phyloP scores from a whole-genome alignment of 2,329 filamentous ascomycete species.

The Colletotrichum coccodes region DNA sequence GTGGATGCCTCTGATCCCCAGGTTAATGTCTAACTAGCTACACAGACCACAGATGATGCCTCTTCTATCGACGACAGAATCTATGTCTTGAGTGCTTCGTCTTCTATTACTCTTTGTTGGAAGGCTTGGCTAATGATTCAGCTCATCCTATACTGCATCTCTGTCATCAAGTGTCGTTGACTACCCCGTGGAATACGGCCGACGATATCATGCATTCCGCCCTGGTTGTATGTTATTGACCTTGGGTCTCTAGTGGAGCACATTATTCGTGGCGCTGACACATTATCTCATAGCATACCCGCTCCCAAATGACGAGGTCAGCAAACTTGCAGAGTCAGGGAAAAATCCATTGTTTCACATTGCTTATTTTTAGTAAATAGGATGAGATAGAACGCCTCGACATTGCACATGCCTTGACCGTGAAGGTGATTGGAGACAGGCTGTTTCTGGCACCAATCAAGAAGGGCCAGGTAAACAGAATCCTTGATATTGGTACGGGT shows the following conservation, averaged over 20 bases:
- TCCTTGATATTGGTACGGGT: constrained; percentile 70
- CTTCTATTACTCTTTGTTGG: no score
- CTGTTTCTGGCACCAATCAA: neutral
- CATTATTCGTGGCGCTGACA: neutral
- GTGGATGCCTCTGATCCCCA: no score
- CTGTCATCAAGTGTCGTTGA: neutral
- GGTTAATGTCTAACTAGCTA: no score
- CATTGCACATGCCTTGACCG: neutral
- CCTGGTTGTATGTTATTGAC: neutral
- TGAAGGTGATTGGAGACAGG: constrained; percentile 1
- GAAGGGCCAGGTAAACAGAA: constrained; percentile 37
- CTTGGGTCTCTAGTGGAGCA: no score
- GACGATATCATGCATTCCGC: constrained; percentile 13
- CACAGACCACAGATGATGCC: no score
- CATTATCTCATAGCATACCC: constrained; percentile 30
- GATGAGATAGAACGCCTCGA: constrained; percentile 14
- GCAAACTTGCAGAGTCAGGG: neutral
- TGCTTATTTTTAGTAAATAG: neutral
- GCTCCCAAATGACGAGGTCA: constrained; percentile 48
- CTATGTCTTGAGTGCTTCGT: no score
- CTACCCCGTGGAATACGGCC: constrained; percentile 19
- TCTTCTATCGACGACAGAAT: no score
- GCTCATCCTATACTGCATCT: no score
- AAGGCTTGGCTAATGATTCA: no score
- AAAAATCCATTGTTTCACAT: no score